These are phyloP conservation scores for Daldinia childiae DNA, from an alignment of 495 filamentous ascomycete species.

Conservation along the genomic window DNA sequence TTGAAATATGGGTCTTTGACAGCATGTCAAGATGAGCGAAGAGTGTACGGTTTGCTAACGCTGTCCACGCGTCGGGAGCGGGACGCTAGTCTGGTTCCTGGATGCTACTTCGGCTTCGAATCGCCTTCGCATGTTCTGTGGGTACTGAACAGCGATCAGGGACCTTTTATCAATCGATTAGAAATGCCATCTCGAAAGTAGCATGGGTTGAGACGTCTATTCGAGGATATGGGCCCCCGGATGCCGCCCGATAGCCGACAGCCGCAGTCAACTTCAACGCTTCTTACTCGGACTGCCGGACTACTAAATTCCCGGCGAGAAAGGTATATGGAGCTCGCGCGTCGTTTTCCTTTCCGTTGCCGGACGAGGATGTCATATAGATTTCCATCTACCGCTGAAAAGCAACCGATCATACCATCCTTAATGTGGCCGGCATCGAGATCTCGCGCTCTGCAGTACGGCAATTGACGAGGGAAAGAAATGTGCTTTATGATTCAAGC, in stretches of 20 bases:
- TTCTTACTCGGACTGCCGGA: not conserved
- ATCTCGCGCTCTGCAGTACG: not conserved
- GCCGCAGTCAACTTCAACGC: slow-evolving; percentile 8
- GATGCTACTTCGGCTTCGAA: not conserved
- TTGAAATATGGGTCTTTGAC: not conserved
- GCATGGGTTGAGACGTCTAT: not conserved
- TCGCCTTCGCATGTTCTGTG: not conserved
- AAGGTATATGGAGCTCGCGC: not conserved
- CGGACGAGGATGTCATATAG: not conserved
- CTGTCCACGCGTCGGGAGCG: not conserved
- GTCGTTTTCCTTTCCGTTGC: not conserved
- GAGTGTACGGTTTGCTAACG: not conserved
- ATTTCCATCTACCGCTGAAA: slow-evolving; percentile 11
- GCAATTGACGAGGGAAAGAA: slow-evolving; percentile 10
- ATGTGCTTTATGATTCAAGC: slow-evolving; percentile 2
- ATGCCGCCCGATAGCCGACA: slow-evolving; percentile 36
- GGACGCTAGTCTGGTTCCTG: not conserved
- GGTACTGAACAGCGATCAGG: not conserved
- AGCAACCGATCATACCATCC: not conserved
- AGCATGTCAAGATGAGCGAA: not conserved
- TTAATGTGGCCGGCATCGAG: not conserved
- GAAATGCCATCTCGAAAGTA: slow-evolving; percentile 7
- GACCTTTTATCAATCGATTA: slow-evolving; percentile 14
- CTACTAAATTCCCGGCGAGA: not conserved
- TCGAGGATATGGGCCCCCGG: slow-evolving; percentile 11